Percentiles rank a stretch among this genome's conserved stretches.
Evolutionary conservation across 495 filamentous ascomycete species (phyloP).

Genomic region (Pseudoneurospora amorphoporcata): DNA sequence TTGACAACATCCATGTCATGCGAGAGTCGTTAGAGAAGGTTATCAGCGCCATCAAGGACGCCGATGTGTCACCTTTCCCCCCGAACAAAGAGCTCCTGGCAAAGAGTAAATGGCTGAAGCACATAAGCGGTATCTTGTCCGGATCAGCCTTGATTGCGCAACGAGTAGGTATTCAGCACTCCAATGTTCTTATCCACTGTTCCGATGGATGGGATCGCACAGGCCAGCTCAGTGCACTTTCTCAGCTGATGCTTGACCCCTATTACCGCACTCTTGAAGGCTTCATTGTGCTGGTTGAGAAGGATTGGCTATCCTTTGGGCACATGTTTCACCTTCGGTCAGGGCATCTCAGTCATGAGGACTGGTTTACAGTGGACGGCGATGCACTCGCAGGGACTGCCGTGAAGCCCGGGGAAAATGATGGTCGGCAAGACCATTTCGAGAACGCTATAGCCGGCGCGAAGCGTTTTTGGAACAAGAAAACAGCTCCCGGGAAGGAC

Average conservation of each 20-base stretch:
- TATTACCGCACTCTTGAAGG: slow-evolving; percentile 94
- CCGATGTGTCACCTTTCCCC: slow-evolving; percentile 73
- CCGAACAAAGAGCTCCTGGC: slow-evolving; percentile 74
- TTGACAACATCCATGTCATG: slow-evolving; percentile 99
- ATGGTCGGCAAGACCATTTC: slow-evolving; percentile 60
- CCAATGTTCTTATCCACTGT: slow-evolving; percentile 92
- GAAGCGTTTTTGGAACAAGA: slow-evolving; percentile 80
- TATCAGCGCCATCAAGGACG: slow-evolving; percentile 82
- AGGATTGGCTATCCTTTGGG: slow-evolving; percentile 96
- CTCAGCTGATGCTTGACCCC: slow-evolving; percentile 88
- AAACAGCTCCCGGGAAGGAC: slow-evolving; percentile 57
- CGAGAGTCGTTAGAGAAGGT: slow-evolving; percentile 82
- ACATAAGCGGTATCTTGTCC: slow-evolving; percentile 76
- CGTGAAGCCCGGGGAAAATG: slow-evolving; percentile 43
- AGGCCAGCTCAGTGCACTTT: slow-evolving; percentile 86
- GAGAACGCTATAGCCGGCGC: slow-evolving; percentile 82
- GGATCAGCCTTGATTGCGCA: slow-evolving; percentile 76
- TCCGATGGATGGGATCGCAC: slow-evolving; percentile 99
- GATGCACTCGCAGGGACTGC: slow-evolving; percentile 45
- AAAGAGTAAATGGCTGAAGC: slow-evolving; percentile 86
- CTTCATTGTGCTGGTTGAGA: slow-evolving; percentile 91
- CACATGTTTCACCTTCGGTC: slow-evolving; percentile 93
- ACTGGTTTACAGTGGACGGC: slow-evolving; percentile 88
- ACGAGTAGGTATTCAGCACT: slow-evolving; percentile 83
- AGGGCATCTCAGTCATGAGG: slow-evolving; percentile 77